Percentiles rank a stretch among this genome's conserved stretches.
Conservation (phyloP, 1,284 basidiomycete species). For the Salmacisia buchloeana region DNA sequence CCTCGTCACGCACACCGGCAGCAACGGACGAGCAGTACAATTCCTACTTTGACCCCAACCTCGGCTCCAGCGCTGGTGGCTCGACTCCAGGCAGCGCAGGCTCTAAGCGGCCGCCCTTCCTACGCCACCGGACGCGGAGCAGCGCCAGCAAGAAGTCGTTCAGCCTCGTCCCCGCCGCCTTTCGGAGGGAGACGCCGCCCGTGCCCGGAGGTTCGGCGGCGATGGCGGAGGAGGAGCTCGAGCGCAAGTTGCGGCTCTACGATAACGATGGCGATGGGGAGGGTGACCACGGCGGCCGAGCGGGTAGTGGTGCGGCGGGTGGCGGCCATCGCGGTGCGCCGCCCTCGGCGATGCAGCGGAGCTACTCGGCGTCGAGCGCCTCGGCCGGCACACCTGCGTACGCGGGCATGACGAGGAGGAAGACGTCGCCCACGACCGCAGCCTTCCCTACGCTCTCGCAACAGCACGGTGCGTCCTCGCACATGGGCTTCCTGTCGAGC, state of each 20-base stretch:
- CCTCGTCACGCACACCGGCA: background rate
- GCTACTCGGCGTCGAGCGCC: background rate
- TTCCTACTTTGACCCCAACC: background rate
- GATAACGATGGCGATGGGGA: background rate
- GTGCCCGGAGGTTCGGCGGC: background rate
- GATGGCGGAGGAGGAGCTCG: constrained; percentile 2
- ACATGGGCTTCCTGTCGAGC: background rate
- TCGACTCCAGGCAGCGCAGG: background rate
- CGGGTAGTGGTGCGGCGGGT: no score
- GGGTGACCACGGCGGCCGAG: background rate
- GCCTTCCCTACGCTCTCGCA: background rate
- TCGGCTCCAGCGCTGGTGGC: background rate
- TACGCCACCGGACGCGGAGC: constrained; percentile 1
- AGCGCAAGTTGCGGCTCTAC: constrained; percentile 2
- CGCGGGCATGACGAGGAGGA: background rate
- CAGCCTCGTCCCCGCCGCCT: background rate
- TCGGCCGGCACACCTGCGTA: background rate
- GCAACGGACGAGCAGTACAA: background rate
- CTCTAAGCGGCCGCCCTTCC: background rate
- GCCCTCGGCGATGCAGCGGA: background rate
- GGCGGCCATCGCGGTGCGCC: background rate
- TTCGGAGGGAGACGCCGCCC: background rate
- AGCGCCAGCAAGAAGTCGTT: constrained; percentile 5
- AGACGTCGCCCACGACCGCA: background rate
- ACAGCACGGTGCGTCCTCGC: background rate